Conservation (phyloP, 441 rosid genomes). For the Gossypium gossypioides region DNA sequence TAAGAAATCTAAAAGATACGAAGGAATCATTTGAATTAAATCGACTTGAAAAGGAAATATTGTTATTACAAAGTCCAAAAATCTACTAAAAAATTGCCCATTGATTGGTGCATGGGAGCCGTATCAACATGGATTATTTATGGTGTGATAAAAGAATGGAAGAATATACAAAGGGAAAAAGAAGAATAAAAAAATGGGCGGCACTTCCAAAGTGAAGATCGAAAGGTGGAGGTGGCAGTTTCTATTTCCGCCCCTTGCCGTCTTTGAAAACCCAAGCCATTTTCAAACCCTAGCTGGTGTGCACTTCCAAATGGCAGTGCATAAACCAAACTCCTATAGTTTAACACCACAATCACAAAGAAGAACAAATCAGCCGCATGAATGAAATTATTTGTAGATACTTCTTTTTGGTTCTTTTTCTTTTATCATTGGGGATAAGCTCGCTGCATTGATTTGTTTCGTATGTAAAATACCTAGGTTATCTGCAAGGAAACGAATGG, state of each 20-base stretch:
- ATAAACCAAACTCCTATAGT: conserved; percentile 28
- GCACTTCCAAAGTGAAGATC: too few species aligned
- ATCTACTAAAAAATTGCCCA: background rate
- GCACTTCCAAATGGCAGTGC: conserved; percentile 34
- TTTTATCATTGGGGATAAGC: too few species aligned
- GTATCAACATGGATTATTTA: background rate
- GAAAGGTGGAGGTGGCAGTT: conserved; percentile 29
- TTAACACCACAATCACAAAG: background rate
- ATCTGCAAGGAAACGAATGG: conserved; percentile 9
- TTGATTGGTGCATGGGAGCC: background rate
- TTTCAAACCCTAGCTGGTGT: conserved; percentile 35
- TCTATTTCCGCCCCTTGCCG: conserved; percentile 26
- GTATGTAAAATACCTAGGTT: background rate
- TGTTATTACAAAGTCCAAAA: background rate
- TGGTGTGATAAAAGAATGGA: background rate
- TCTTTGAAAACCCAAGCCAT: conserved; percentile 35
- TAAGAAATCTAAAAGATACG: too few species aligned
- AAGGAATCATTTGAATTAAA: too few species aligned
- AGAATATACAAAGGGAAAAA: background rate
- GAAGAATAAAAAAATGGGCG: background rate
- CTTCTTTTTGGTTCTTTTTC: too few species aligned
- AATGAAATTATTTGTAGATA: background rate
- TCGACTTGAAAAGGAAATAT: background rate
- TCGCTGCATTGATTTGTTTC: background rate
- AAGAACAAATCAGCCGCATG: background rate